Percentiles rank a stretch among this genome's conserved stretches.
phyloP scores from a whole-genome alignment of 1,139 yeast species.

The Scheffersomyces titani region DNA sequence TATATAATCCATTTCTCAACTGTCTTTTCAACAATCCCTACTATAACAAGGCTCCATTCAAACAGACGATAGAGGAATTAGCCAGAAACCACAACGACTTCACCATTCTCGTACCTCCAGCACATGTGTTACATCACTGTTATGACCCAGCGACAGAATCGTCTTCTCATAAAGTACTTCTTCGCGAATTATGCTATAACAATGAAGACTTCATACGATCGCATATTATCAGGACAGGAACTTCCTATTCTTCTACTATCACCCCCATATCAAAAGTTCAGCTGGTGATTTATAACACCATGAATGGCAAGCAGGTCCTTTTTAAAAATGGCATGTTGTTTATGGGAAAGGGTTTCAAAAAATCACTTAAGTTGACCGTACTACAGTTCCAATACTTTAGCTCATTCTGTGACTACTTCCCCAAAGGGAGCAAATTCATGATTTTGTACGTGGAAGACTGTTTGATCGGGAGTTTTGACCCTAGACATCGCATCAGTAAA shows the following conservation, averaged over 20 bases:
- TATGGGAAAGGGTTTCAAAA: slow-evolving; percentile 60
- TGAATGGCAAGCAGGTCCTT: slow-evolving; percentile 59
- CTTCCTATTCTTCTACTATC: slow-evolving; percentile 36
- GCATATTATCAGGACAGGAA: slow-evolving; percentile 55
- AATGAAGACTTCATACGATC: slow-evolving; percentile 69
- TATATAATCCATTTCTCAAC: slow-evolving; percentile 67
- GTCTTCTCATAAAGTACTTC: slow-evolving; percentile 30
- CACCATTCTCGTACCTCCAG: slow-evolving; percentile 64
- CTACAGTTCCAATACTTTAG: slow-evolving; percentile 42
- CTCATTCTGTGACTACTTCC: slow-evolving; percentile 49
- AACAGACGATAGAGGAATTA: slow-evolving; percentile 45
- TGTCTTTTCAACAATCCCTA: slow-evolving; percentile 68
- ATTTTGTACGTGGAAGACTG: slow-evolving; percentile 55
- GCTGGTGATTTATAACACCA: slow-evolving; percentile 53
- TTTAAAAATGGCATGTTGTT: slow-evolving; percentile 57
- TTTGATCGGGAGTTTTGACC: slow-evolving; percentile 36
- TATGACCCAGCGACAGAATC: slow-evolving; percentile 49
- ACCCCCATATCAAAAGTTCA: slow-evolving; percentile 42
- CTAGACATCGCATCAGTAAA: neutral
- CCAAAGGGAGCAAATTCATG: slow-evolving; percentile 52
- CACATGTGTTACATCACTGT: slow-evolving; percentile 49
- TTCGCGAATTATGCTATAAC: slow-evolving; percentile 57
- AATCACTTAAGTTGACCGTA: slow-evolving; percentile 47
- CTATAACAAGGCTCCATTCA: slow-evolving; percentile 52
- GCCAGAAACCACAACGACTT: slow-evolving; percentile 46